Percentiles rank a stretch among this genome's conserved stretches.
Evolutionary conservation across 169 alveolate genomes (phyloP).

Genomic region (Eimeria falciformis): DNA sequence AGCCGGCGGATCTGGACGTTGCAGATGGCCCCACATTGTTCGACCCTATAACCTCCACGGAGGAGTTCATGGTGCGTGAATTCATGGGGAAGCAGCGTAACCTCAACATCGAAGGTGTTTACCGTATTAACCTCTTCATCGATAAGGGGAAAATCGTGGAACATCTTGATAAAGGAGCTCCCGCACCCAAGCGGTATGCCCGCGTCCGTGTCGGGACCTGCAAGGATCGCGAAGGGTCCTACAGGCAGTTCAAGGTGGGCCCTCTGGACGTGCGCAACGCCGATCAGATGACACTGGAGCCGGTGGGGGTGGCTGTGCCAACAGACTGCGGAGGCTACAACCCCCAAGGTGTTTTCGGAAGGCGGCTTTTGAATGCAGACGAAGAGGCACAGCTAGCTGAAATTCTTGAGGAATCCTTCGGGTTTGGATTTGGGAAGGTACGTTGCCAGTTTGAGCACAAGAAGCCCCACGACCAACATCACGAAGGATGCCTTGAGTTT

Average conservation of each 20-base stretch:
- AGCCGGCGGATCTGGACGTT: constrained; percentile 74
- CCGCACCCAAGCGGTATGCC: constrained; percentile 81
- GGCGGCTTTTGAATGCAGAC: constrained; percentile 78
- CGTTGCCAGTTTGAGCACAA: constrained; percentile 54
- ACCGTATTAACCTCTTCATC: constrained; percentile 80
- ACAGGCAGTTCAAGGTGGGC: constrained; percentile 83
- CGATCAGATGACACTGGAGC: constrained; percentile 77
- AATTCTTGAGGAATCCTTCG: constrained; percentile 47
- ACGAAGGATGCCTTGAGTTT: constrained; percentile 43
- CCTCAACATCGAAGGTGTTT: constrained; percentile 80
- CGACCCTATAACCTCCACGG: constrained; percentile 82
- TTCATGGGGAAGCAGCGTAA: constrained; percentile 80
- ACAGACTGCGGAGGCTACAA: constrained; percentile 84
- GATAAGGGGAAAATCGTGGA: constrained; percentile 80
- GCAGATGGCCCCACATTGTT: constrained; percentile 80
- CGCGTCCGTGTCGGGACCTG: constrained; percentile 84
- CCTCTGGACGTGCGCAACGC: constrained; percentile 77
- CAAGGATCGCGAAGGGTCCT: constrained; percentile 79
- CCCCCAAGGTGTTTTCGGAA: constrained; percentile 84
- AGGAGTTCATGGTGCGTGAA: constrained; percentile 82
- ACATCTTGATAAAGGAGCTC: constrained; percentile 79
- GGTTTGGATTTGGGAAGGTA: constrained; percentile 45
- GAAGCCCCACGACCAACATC: constrained; percentile 49
- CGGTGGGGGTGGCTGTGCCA: constrained; percentile 78
- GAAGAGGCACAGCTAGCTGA: constrained; percentile 64